Conservation (phyloP, 768 basidiomycete genomes). For the Suillus hirtellus region DNA sequence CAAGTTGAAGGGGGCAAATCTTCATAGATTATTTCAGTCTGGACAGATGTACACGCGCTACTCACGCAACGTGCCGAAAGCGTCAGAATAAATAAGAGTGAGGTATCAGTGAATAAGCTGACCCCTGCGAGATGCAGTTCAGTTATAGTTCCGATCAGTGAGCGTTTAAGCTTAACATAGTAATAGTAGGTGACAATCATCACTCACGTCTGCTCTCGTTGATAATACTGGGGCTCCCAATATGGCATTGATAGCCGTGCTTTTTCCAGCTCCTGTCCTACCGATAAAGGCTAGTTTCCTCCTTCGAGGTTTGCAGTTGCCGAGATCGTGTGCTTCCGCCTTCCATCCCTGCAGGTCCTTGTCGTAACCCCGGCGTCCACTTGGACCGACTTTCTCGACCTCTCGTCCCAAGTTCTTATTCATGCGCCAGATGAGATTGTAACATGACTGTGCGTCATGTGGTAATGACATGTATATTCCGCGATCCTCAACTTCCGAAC, state of each 20-base stretch:
- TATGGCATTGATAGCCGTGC: not conserved
- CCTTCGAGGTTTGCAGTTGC: not conserved
- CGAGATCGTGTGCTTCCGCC: not conserved
- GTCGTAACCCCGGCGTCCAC: not conserved
- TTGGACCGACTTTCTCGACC: not conserved
- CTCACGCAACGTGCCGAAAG: not conserved
- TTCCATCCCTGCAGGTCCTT: not conserved
- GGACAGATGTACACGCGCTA: not conserved
- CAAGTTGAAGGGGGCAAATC: not conserved
- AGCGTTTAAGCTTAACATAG: not conserved
- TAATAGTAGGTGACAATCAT: not conserved
- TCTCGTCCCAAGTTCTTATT: not conserved
- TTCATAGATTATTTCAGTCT: not conserved
- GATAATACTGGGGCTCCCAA: not conserved
- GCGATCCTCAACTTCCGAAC: not conserved
- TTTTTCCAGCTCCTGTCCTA: constrained; percentile 1
- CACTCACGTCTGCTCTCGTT: not conserved
- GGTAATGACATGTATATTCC: not conserved
- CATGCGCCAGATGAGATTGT: not conserved
- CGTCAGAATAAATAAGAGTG: not conserved
- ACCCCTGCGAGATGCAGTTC: not conserved
- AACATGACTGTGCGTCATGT: not conserved
- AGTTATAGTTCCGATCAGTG: not conserved
- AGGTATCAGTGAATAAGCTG: not conserved
- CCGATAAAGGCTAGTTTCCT: not conserved